A percentile compares a stretch with the other conserved stretches of the same genome.
These are phyloP conservation scores for Lenwebbia sp. DNA, from an alignment of 345 rosid species.

Conservation along the genomic window DNA sequence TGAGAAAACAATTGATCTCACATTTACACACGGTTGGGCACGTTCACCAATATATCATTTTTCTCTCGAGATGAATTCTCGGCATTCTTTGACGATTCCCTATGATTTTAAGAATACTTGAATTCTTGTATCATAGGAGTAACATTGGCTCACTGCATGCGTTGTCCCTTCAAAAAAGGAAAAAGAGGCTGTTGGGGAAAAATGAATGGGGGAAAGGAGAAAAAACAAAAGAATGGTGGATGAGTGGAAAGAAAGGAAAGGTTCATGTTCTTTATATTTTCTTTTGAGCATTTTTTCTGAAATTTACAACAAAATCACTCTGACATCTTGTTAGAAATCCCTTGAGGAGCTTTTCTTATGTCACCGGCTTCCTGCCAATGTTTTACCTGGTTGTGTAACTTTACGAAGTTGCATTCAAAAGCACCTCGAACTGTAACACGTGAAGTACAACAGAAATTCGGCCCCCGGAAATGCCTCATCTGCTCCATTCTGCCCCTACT, in stretches of 20 bases:
- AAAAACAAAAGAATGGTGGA: background rate
- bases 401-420: background rate
- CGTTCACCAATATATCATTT: background rate
- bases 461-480: background rate
- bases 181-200: background rate
- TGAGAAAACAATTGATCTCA: background rate
- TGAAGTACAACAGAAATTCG: background rate
- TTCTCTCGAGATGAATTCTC: background rate
- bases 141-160: background rate
- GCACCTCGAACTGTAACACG: background rate
- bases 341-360: background rate
- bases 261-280: background rate
- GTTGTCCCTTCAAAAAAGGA: background rate
- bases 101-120: background rate
- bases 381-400: background rate
- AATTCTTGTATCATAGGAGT: background rate
- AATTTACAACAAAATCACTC: background rate
- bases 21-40: background rate
- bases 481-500: background rate
- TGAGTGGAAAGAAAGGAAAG: background rate
- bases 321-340: background rate
- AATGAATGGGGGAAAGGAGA: background rate
- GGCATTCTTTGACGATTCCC: background rate
- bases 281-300: background rate
- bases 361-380: background rate